phyloP scores from a whole-genome alignment of 2,329 filamentous ascomycete species.

The Ambrosiella beaveri region DNA sequence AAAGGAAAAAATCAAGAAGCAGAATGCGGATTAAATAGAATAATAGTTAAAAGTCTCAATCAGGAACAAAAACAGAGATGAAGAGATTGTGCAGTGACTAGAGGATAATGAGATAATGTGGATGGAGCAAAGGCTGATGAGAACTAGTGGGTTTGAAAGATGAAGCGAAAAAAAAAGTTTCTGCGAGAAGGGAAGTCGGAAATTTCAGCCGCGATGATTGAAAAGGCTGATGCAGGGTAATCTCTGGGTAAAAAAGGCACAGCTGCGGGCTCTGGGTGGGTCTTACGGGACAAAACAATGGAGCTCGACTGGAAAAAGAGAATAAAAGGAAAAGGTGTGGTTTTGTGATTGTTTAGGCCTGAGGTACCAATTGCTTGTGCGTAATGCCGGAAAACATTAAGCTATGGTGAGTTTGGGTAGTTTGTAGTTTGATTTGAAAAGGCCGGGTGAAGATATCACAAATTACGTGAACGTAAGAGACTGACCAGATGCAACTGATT shows the following conservation, averaged over 20 bases:
- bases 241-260: constrained; percentile 7
- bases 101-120: constrained; percentile 1
- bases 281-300: constrained; percentile 1
- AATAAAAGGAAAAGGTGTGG: neutral
- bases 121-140: neutral
- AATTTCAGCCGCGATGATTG: neutral
- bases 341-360: neutral
- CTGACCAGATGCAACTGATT: no score
- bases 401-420: neutral
- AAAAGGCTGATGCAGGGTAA: constrained; percentile 10
- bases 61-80: constrained; percentile 13
- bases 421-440: neutral
- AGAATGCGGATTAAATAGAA: neutral
- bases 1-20: constrained; percentile 11
- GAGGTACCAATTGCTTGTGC: constrained; percentile 3
- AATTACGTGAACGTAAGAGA: no score
- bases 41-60: neutral
- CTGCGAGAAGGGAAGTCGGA: neutral
- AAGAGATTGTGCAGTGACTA: constrained; percentile 5
- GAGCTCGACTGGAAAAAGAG: neutral
- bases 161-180: neutral
- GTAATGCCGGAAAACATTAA: neutral
- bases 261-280: neutral
- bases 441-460: neutral
- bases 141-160: neutral